A percentile compares a stretch with the other conserved stretches of the same genome.
Conservation (phyloP, 805 yeast species). For the Suhomyces prunicola region DNA sequence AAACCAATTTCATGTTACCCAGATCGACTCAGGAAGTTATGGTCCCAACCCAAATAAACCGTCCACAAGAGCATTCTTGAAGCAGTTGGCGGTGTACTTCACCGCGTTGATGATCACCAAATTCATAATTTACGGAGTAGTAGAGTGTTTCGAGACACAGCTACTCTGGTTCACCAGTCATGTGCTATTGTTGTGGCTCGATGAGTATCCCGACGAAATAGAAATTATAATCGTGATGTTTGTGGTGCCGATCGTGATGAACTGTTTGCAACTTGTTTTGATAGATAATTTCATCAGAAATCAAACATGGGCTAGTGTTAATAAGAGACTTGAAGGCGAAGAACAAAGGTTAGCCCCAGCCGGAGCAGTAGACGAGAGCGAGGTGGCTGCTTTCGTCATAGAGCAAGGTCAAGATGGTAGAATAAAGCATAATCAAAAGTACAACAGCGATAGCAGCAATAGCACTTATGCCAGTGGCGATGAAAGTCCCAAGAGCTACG, state of each 20-base stretch:
- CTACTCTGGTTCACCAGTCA: constrained; percentile 56
- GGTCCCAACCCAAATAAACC: constrained; percentile 62
- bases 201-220: constrained; percentile 65
- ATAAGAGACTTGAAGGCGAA: constrained; percentile 16
- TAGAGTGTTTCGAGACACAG: constrained; percentile 62
- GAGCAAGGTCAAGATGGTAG: neutral
- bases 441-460: constrained; percentile 4
- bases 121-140: constrained; percentile 51
- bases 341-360: constrained; percentile 6
- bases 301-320: constrained; percentile 38
- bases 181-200: constrained; percentile 79
- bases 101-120: constrained; percentile 67
- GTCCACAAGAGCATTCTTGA: constrained; percentile 51
- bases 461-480: neutral
- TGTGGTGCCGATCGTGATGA: constrained; percentile 70
- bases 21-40: constrained; percentile 55
- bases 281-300: constrained; percentile 72
- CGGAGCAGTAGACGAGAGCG: neutral
- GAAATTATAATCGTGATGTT: constrained; percentile 88
- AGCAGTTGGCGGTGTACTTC: constrained; percentile 70
- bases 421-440: neutral
- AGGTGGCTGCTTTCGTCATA: neutral
- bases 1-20: constrained; percentile 37
- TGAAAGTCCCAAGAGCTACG: constrained; percentile 1
- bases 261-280: constrained; percentile 68